A percentile compares a stretch with the other conserved stretches of the same genome.
These are phyloP conservation scores for Beauveria pseudobassiana DNA, from an alignment of 2,329 filamentous ascomycete species.

Conservation along the genomic window DNA sequence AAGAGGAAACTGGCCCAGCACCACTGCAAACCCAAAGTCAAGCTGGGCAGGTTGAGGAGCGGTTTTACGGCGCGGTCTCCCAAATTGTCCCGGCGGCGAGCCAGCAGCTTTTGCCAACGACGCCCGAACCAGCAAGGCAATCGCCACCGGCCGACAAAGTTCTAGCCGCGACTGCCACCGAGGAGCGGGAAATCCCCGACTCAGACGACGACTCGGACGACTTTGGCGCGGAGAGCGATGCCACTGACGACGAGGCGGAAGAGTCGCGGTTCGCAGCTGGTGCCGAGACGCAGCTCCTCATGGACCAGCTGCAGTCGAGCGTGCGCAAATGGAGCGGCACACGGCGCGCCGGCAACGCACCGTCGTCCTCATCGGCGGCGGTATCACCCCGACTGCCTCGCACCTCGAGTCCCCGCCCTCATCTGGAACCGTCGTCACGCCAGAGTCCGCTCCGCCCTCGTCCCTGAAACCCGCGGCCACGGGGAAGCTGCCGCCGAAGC, in stretches of 20 bases:
- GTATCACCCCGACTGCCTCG: not conserved
- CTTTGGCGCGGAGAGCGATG: slow-evolving; percentile 15
- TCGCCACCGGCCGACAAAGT: not conserved
- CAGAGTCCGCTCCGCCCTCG: not conserved
- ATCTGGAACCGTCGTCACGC: not conserved
- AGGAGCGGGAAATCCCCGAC: slow-evolving; percentile 37
- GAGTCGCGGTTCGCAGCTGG: slow-evolving; percentile 21
- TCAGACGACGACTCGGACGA: slow-evolving; percentile 37
- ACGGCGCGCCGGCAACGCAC: slow-evolving; percentile 1
- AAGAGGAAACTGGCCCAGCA: not conserved
- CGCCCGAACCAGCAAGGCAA: not conserved
- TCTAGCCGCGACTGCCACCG: not conserved
- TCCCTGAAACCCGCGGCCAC: not conserved
- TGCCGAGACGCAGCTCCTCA: slow-evolving; percentile 27
- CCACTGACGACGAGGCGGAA: slow-evolving; percentile 12
- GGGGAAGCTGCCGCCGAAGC: not conserved
- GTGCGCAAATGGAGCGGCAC: slow-evolving; percentile 1
- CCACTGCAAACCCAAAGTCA: not conserved
- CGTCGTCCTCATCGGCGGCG: not conserved
- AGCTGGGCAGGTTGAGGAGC: not conserved
- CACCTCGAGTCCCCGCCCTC: not conserved
- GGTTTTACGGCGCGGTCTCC: slow-evolving; percentile 1
- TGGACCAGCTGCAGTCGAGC: slow-evolving; percentile 21
- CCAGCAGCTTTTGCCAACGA: not conserved
- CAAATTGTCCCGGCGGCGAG: not conserved